phyloP scores from a whole-genome alignment of 208 protist species.

The Acanthamoeba sp. region DNA sequence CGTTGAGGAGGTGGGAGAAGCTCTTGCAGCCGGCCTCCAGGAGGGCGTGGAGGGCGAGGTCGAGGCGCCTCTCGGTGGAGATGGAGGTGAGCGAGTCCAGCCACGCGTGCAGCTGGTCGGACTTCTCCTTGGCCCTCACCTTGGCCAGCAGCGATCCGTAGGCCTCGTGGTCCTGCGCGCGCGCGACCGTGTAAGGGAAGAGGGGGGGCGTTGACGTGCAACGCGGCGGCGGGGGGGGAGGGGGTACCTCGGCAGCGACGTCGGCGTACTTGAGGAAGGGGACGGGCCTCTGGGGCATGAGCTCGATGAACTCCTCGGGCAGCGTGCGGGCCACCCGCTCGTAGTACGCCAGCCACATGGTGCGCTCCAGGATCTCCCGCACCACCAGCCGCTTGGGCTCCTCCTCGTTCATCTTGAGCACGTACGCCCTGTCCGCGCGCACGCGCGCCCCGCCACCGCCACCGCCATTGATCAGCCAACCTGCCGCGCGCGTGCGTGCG shows the following conservation, averaged over 20 bases:
- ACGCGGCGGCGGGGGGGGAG: neutral
- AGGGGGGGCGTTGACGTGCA: no score
- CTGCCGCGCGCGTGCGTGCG: no score
- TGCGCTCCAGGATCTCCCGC: conserved; percentile 7
- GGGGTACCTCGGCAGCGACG: neutral
- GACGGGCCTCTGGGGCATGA: conserved; percentile 13
- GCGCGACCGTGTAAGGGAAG: no score
- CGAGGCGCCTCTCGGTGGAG: neutral
- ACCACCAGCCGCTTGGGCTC: conserved; percentile 30
- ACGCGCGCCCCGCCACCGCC: no score
- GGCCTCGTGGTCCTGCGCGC: neutral
- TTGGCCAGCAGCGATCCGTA: neutral
- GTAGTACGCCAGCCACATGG: conserved; percentile 55
- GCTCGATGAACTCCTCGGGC: conserved; percentile 47
- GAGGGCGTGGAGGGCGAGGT: conserved; percentile 22
- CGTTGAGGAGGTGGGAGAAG: conserved; percentile 63
- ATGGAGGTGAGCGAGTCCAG: conserved; percentile 18
- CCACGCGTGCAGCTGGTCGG: conserved; percentile 37
- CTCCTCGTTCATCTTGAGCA: conserved; percentile 20
- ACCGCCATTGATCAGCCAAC: no score
- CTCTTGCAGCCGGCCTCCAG: conserved; percentile 64
- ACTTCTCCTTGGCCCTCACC: conserved; percentile 8
- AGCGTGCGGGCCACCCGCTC: conserved; percentile 31
- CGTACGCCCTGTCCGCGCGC: conserved; percentile 37
- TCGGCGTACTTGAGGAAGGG: conserved; percentile 32